Conservation (phyloP, 345 rosid genomes). For the Ceriops decandra region DNA sequence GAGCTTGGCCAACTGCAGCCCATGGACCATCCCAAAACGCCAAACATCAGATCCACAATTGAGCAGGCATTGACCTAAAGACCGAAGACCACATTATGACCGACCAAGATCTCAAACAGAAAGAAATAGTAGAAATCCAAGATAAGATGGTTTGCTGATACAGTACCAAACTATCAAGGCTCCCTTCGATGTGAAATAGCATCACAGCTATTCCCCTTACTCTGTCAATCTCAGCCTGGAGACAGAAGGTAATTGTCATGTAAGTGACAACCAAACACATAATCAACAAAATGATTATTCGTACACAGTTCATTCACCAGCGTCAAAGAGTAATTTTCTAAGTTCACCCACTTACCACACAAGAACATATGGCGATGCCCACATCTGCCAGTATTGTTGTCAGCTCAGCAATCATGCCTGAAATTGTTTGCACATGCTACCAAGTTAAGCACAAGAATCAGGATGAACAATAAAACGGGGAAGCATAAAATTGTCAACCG, state of each 20-base stretch:
- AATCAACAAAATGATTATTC: conserved; percentile 1
- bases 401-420: conserved; percentile 91
- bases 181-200: conserved; percentile 82
- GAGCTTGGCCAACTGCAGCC: conserved; percentile 95
- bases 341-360: conserved; percentile 57
- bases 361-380: conserved; percentile 72
- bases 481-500: too few relatives aligned
- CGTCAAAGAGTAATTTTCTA: too few relatives aligned
- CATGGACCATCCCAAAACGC: conserved; percentile 89
- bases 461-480: neutral
- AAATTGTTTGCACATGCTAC: conserved; percentile 5
- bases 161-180: conserved; percentile 65
- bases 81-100: conserved; percentile 8
- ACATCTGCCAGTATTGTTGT: conserved; percentile 66
- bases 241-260: conserved; percentile 9
- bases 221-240: conserved; percentile 84
- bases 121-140: neutral
- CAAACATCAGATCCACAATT: conserved; percentile 68
- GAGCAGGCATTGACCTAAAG: conserved; percentile 70
- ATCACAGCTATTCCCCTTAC: conserved; percentile 90
- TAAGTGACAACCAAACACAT: neutral
- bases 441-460: conserved; percentile 4
- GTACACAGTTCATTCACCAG: too few relatives aligned
- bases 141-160: conserved; percentile 9
- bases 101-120: neutral